Evolutionary conservation across 495 filamentous ascomycete species (phyloP), one percentile per base, ranked within the genome.

Genomic region (Aspergillus heteromorphus): DNA sequence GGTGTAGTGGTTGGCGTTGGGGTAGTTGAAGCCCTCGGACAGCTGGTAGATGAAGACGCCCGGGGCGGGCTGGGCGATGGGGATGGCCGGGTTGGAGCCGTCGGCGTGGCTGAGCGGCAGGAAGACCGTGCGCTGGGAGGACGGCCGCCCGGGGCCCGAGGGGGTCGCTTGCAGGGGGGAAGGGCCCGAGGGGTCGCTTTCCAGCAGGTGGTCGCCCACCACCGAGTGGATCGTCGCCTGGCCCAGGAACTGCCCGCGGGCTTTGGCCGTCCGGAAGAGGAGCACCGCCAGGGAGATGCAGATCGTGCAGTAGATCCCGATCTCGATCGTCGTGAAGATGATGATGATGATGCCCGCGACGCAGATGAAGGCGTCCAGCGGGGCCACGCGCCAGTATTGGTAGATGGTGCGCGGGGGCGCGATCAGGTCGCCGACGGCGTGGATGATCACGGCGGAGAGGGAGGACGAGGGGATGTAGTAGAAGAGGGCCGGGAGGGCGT

Each of bases 351-450:
- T 91, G 60, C 93, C 92, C 14, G 87, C 82, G 65, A 97, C 95
- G 78, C 96, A 97, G 63, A 97, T 91, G 23, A 91, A 45, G 2
- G 91, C 87, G 62, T 98, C 92, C 4, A 96, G 62, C 0, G 92
- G 93, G 9, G 88, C 90, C 10, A 95, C 86, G 7, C 84, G 76
- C 92, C 92, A 98, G 74, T 97, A 97, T 65, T 92, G 87, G 71
- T 96, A 97, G 8, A 96, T 77, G 1, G 87, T 90, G 65, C 95
- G 91, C 2, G 92, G 92, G 2, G 92, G 83, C 0, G 92, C 96
- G 70, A 98, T 91, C 40, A 98, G 70, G 63, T 98, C 93, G 51
- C 89, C 88, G 17, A 98, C 92, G 19, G 93, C 92, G 65, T 97
- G 93, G 65, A 98, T 96, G 61, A 98, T 98, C 65, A 98, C 89